Conservation (phyloP, 2,329 filamentous ascomycete species). For the Cladobotryum mycophilum region DNA sequence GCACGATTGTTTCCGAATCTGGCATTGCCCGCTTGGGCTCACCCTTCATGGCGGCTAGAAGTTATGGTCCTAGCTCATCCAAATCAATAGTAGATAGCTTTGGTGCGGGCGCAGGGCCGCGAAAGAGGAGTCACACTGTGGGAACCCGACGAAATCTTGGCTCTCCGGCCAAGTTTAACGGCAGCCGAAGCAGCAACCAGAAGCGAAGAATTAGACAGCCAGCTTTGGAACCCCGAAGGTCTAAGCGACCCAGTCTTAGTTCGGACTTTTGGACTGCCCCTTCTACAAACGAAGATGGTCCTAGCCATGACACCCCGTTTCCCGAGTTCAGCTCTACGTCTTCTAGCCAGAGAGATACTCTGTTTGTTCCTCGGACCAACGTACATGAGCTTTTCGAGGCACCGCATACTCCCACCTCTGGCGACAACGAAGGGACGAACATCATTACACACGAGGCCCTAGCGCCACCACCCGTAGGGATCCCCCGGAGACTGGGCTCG, state of each 20-base stretch:
- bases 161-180: conserved; percentile 46
- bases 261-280: conserved; percentile 49
- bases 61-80: conserved; percentile 58
- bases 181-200: conserved; percentile 47
- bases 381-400: conserved; percentile 35
- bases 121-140: conserved; percentile 42
- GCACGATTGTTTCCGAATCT: neutral
- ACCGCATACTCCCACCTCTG: conserved; percentile 16
- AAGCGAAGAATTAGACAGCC: conserved; percentile 47
- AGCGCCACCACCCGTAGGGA: conserved; percentile 25
- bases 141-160: conserved; percentile 45
- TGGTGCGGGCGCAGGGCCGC: conserved; percentile 24
- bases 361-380: conserved; percentile 37
- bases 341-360: conserved; percentile 28
- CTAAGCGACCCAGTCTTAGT: conserved; percentile 48
- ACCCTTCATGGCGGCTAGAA: conserved; percentile 50
- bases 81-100: conserved; percentile 37
- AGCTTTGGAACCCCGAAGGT: conserved; percentile 40
- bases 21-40: conserved; percentile 39
- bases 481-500: conserved; percentile 50
- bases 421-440: neutral
- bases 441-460: conserved; percentile 11
- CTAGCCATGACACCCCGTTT: conserved; percentile 15
- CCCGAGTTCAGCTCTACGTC: conserved; percentile 30
- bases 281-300: conserved; percentile 20